Conservation (phyloP, 495 filamentous ascomycete genomes). For the Neurospora sp. region DNA sequence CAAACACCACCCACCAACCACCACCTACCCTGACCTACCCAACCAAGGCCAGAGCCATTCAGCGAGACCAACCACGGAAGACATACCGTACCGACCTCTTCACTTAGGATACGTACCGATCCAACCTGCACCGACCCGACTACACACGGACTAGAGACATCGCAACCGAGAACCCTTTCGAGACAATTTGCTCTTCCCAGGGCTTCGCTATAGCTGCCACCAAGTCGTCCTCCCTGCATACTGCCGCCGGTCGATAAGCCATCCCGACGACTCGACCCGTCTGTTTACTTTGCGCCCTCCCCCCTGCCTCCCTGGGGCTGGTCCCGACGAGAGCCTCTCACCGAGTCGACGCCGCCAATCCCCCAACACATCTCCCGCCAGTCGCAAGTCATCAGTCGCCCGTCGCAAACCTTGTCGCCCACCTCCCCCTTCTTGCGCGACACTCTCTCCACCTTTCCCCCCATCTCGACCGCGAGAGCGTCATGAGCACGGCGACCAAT, state of each 20-base stretch:
- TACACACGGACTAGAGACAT: neutral
- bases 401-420: neutral
- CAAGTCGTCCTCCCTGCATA: neutral
- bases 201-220: neutral
- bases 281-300: neutral
- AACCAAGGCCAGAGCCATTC: neutral
- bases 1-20: neutral
- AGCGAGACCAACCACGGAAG: neutral
- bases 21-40: neutral
- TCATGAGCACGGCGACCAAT: conserved; percentile 21
- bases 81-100: neutral
- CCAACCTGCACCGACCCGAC: neutral
- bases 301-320: neutral
- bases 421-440: neutral
- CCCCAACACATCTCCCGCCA: neutral
- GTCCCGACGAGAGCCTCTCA: neutral
- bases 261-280: neutral
- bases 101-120: neutral
- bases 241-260: neutral
- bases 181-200: neutral
- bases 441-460: neutral
- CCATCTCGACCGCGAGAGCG: neutral
- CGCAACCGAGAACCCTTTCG: neutral
- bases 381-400: neutral
- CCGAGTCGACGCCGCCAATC: neutral